Conservation (phyloP, 208 protist species). For the Trypanosoma melophagium region DNA sequence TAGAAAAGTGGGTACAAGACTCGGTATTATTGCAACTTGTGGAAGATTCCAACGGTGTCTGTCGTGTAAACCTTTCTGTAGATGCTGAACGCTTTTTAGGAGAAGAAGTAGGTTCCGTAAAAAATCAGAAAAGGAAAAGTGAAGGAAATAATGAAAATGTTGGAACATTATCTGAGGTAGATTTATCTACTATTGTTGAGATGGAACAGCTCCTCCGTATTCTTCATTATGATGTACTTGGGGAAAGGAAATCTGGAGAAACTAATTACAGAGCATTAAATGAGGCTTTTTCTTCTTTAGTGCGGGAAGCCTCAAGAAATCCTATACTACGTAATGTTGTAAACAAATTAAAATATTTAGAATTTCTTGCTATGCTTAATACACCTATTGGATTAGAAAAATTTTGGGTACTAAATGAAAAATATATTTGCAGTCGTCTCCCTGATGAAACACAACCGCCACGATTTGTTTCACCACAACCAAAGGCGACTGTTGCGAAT, state of each 20-base stretch:
- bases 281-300: slow-evolving; percentile 25
- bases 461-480: slow-evolving; percentile 42
- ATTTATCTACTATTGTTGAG: slow-evolving; percentile 1
- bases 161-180: too few relatives aligned
- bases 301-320: slow-evolving; percentile 6
- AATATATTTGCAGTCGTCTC: slow-evolving; percentile 40
- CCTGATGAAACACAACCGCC: slow-evolving; percentile 35
- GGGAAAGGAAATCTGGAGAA: slow-evolving; percentile 6
- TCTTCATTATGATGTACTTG: slow-evolving; percentile 23
- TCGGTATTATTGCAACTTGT: slow-evolving; percentile 43
- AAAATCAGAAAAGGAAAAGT: neutral
- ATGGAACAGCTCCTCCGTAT: slow-evolving; percentile 13
- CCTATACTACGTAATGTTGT: neutral
- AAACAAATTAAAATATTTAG: slow-evolving; percentile 13
- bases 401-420: slow-evolving; percentile 37
- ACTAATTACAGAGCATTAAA: slow-evolving; percentile 31
- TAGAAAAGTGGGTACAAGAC: slow-evolving; percentile 34
- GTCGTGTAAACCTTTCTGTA: slow-evolving; percentile 16
- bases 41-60: slow-evolving; percentile 17
- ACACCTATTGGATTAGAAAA: slow-evolving; percentile 8
- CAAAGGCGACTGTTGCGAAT: slow-evolving; percentile 29
- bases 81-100: slow-evolving; percentile 2
- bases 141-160: too few relatives aligned
- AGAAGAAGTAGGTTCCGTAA: neutral
- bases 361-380: slow-evolving; percentile 22